A percentile compares a stretch with the other conserved stretches of the same genome.
Conservation (phyloP, 352 stramenopile species). For the Blastocystis sp. region DNA sequence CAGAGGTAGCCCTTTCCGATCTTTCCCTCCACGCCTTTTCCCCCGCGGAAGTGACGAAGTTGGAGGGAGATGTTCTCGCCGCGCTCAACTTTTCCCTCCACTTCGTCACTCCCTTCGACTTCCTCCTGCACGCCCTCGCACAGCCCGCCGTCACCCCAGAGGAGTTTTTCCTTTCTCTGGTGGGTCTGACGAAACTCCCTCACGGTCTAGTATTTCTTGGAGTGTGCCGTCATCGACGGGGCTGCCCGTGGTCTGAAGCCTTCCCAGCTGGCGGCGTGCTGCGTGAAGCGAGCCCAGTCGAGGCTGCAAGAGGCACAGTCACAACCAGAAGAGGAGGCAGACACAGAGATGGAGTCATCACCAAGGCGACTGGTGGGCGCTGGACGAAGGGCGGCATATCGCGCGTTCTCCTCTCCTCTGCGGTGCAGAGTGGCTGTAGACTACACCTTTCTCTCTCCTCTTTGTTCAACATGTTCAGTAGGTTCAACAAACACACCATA, state of each 20-base stretch:
- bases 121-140: not conserved
- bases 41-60: not conserved
- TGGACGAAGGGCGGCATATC: not conserved
- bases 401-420: not conserved
- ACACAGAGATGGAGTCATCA: not conserved
- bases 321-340: not conserved
- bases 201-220: conserved; percentile 21
- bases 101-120: conserved; percentile 56
- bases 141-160: not conserved
- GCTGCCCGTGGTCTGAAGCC: not conserved
- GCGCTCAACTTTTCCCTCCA: conserved; percentile 1
- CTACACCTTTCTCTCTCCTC: not conserved
- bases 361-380: not conserved
- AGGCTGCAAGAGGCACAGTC: not conserved
- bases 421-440: not conserved
- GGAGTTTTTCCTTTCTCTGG: conserved; percentile 20
- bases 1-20: conserved; percentile 18
- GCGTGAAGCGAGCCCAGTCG: too few relatives aligned
- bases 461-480: not conserved
- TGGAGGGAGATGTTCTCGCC: conserved; percentile 2
- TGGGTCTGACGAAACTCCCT: not conserved
- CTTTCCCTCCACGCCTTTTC: conserved; percentile 47
- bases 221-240: not conserved
- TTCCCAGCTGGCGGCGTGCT: not conserved
- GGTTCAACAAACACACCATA: conserved; percentile 34